Conservation (phyloP, 345 rosid species). For the Syzygium aqueum region DNA sequence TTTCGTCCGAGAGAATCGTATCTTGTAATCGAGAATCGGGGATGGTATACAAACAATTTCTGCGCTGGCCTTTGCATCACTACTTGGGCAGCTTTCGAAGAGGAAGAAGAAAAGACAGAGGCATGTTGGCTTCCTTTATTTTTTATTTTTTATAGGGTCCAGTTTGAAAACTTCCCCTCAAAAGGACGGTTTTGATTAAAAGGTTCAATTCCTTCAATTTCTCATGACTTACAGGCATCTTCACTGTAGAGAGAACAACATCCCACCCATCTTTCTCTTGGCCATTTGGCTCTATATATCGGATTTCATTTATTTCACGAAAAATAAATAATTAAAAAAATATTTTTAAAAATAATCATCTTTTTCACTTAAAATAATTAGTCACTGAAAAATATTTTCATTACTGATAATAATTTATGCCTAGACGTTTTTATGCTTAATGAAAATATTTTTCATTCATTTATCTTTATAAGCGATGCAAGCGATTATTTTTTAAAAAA, state of each 20-base stretch:
- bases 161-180: neutral
- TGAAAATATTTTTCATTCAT: neutral
- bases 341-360: accelerated
- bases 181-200: neutral
- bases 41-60: neutral
- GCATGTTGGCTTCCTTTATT: neutral
- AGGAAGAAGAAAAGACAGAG: neutral
- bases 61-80: neutral
- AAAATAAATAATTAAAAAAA: neutral
- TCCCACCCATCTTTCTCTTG: neutral
- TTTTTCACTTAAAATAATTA: neutral
- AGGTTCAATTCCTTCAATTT: neutral
- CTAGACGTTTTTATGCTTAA: neutral
- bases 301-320: accelerated
- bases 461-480: neutral
- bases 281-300: neutral
- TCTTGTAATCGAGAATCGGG: neutral
- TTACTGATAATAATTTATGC: neutral
- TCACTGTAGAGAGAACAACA: neutral
- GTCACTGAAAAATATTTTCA: accelerated
- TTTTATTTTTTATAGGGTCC: neutral
- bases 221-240: neutral
- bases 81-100: neutral
- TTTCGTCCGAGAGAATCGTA: neutral
- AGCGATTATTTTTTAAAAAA: neutral